Conservation (phyloP, 1,284 basidiomycete genomes). For the Puccinia polysora region DNA sequence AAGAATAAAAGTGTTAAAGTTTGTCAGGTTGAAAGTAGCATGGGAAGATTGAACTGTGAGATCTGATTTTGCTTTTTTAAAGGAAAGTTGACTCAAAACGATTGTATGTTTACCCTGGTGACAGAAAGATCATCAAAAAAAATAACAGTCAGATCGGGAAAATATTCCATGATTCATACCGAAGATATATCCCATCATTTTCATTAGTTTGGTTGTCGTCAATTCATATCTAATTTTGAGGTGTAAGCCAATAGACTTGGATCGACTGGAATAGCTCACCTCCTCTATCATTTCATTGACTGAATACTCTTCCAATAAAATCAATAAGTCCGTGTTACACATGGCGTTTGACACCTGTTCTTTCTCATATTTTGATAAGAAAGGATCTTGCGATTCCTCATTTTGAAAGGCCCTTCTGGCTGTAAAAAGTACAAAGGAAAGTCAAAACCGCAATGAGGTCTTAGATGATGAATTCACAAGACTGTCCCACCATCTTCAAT, state of each 20-base stretch:
- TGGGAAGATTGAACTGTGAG: too few relatives aligned
- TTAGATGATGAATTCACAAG: too few relatives aligned
- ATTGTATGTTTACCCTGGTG: too few relatives aligned
- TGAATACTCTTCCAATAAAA: conserved; percentile 12
- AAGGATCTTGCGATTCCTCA: background rate
- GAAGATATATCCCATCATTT: too few relatives aligned
- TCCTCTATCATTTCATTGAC: conserved; percentile 11
- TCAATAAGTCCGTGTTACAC: background rate
- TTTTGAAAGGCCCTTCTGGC: background rate
- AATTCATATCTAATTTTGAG: background rate
- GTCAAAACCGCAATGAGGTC: too few relatives aligned
- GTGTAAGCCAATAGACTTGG: background rate
- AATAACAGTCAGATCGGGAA: background rate
- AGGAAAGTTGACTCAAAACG: background rate
- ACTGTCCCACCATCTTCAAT: background rate
- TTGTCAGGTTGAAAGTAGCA: too few relatives aligned
- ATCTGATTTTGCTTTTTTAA: background rate
- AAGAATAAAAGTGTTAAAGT: too few relatives aligned
- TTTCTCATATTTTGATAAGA: background rate
- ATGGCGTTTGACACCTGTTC: background rate
- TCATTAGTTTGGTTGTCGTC: background rate
- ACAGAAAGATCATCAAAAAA: background rate
- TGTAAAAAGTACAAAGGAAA: background rate
- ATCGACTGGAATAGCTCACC: background rate
- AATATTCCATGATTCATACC: too few relatives aligned